Evolutionary conservation across 257 asterid species (phyloP).

Genomic region (Salvia miltiorrhiza): DNA sequence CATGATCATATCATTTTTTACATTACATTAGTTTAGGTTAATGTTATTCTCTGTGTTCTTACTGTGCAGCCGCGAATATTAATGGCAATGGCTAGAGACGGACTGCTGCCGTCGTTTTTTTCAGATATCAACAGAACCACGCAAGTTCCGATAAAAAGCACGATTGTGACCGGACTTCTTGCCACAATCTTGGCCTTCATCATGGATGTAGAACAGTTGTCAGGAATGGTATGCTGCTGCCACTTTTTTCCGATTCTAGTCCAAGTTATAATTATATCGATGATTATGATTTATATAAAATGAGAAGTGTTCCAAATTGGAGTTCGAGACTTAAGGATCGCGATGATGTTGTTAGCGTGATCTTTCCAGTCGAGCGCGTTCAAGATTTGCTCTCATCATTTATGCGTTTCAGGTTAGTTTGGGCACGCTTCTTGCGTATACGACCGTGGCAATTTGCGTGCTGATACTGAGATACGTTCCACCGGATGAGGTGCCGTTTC

Average conservation of each 20-base stretch:
- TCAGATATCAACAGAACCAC: slow-evolving; percentile 70
- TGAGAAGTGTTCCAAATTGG: no score
- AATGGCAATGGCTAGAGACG: slow-evolving; percentile 99
- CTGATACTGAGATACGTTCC: slow-evolving; percentile 93
- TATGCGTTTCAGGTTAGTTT: slow-evolving; percentile 98
- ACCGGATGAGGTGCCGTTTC: slow-evolving; percentile 84
- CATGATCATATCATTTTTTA: background rate
- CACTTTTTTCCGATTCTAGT: background rate
- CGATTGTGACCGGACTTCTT: slow-evolving; percentile 70
- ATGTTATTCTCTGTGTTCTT: background rate
- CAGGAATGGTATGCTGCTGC: slow-evolving; percentile 75
- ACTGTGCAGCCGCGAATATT: slow-evolving; percentile 72
- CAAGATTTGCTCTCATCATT: background rate
- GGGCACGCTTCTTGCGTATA: slow-evolving; percentile 96
- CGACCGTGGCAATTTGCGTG: slow-evolving; percentile 84
- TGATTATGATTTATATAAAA: background rate
- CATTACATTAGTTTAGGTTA: background rate
- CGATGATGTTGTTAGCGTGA: background rate
- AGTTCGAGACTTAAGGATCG: background rate
- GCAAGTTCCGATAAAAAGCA: slow-evolving; percentile 87
- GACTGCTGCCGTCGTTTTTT: slow-evolving; percentile 89
- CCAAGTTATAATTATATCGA: background rate
- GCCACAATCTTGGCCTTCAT: slow-evolving; percentile 72
- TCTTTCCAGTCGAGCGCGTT: background rate
- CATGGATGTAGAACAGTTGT: slow-evolving; percentile 91